Conservation (phyloP, 2,329 filamentous ascomycete species). For the Epichloe sp. region DNA sequence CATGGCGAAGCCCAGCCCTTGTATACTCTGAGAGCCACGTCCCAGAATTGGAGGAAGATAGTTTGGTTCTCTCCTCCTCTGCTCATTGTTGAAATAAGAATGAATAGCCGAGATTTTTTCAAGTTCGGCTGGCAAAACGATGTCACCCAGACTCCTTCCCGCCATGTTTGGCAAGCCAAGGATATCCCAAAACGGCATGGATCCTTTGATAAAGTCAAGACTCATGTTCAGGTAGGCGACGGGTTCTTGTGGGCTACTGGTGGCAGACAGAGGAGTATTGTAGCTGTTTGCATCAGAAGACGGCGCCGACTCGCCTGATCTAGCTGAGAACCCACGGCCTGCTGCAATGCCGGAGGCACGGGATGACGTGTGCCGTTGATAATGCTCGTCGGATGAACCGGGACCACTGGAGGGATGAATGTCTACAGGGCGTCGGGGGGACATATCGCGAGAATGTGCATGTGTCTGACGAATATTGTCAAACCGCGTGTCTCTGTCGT, state of each 20-base stretch:
- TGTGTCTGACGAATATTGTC: slow-evolving; percentile 32
- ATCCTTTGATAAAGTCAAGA: slow-evolving; percentile 44
- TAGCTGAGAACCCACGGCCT: slow-evolving; percentile 32
- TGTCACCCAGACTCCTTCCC: slow-evolving; percentile 38
- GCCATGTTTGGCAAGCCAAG: slow-evolving; percentile 35
- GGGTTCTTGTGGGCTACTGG: slow-evolving; percentile 30
- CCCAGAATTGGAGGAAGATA: slow-evolving; percentile 52
- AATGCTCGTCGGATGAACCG: slow-evolving; percentile 31
- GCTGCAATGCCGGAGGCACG: slow-evolving; percentile 41
- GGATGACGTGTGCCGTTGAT: slow-evolving; percentile 35
- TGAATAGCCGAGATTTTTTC: slow-evolving; percentile 38
- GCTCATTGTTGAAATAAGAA: slow-evolving; percentile 42
- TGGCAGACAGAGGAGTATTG: slow-evolving; percentile 7
- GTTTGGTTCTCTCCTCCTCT: slow-evolving; percentile 43
- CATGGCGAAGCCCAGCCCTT: slow-evolving; percentile 37
- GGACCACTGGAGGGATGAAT: slow-evolving; percentile 34
- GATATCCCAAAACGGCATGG: slow-evolving; percentile 40
- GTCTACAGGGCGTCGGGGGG: slow-evolving; percentile 35
- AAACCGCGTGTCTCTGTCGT: slow-evolving; percentile 51
- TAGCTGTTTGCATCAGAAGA: slow-evolving; percentile 1
- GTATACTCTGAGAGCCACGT: slow-evolving; percentile 41
- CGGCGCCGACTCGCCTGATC: slow-evolving; percentile 34
- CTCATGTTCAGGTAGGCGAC: slow-evolving; percentile 46
- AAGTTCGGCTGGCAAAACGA: slow-evolving; percentile 38
- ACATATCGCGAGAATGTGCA: slow-evolving; percentile 30